Evolutionary conservation across 768 basidiomycete genomes (phyloP).

Genomic region (Cyclocybe aegerita): DNA sequence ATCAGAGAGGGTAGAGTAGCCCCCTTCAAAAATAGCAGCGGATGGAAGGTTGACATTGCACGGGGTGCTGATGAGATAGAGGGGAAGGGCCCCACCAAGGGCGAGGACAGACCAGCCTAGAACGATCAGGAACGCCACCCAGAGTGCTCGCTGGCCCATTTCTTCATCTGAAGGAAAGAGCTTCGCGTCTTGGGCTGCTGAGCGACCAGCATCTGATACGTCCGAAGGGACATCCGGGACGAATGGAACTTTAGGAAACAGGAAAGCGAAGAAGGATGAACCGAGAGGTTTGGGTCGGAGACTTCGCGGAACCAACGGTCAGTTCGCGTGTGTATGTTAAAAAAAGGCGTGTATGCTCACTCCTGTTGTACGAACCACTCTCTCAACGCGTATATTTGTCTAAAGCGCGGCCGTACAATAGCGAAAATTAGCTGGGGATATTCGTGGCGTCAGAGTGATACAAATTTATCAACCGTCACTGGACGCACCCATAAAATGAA

Average conservation of each 20-base stretch:
- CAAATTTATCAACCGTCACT: background rate
- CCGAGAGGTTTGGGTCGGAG: conserved; percentile 64
- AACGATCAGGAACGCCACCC: conserved; percentile 62
- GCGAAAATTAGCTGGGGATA: conserved; percentile 60
- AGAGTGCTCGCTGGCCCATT: conserved; percentile 68
- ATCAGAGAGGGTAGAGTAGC: conserved; percentile 70
- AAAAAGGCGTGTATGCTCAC: conserved; percentile 39
- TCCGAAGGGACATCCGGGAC: conserved; percentile 58
- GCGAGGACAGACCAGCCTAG: conserved; percentile 69
- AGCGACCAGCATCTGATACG: conserved; percentile 53
- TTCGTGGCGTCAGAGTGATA: conserved; percentile 8
- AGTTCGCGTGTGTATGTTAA: background rate
- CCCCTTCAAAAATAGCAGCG: conserved; percentile 48
- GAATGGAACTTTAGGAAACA: conserved; percentile 68
- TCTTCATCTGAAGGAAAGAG: conserved; percentile 76
- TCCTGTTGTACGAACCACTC: conserved; percentile 77
- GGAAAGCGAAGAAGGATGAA: conserved; percentile 61
- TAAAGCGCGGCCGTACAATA: conserved; percentile 62
- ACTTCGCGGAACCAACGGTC: conserved; percentile 29
- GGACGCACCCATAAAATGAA: conserved; percentile 66
- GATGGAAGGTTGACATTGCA: conserved; percentile 59
- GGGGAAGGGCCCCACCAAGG: conserved; percentile 68
- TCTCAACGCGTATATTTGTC: conserved; percentile 69
- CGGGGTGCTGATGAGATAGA: conserved; percentile 68
- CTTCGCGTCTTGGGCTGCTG: conserved; percentile 46